Evolutionary conservation across 2,329 filamentous ascomycete genomes (phyloP).

Genomic region (Xylaria arbuscula): DNA sequence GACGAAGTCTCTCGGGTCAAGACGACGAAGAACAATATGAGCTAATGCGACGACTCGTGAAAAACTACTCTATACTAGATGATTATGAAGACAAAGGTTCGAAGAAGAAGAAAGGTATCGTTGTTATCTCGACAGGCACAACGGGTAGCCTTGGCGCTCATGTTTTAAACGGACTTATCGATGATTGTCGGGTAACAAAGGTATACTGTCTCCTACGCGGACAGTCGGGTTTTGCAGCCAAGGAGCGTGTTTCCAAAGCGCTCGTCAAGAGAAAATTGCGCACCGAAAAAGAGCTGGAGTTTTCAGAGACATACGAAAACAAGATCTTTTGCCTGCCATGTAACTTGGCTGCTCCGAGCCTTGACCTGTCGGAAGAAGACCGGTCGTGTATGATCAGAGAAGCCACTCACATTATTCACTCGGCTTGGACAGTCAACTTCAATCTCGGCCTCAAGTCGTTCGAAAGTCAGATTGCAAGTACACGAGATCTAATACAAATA

Average conservation of each 20-base stretch:
- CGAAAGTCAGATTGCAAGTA: conserved; percentile 61
- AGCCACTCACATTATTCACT: conserved; percentile 67
- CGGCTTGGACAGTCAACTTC: conserved; percentile 75
- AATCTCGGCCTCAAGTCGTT: conserved; percentile 66
- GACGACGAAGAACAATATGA: conserved; percentile 35
- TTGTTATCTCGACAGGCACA: conserved; percentile 47
- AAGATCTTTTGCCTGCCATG: conserved; percentile 62
- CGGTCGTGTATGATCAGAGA: conserved; percentile 57
- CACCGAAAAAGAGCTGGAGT: conserved; percentile 31
- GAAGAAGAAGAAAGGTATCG: conserved; percentile 26
- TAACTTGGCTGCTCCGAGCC: conserved; percentile 57
- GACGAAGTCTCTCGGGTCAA: not conserved
- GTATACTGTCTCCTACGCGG: conserved; percentile 69
- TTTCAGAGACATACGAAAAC: conserved; percentile 42
- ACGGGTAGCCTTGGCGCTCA: conserved; percentile 59
- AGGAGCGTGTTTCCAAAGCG: conserved; percentile 57
- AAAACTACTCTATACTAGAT: conserved; percentile 45
- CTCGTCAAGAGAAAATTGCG: conserved; percentile 49
- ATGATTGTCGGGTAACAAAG: conserved; percentile 51
- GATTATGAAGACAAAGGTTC: not conserved
- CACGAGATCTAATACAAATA: conserved; percentile 61
- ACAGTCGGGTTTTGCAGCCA: conserved; percentile 54
- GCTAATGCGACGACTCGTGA: conserved; percentile 46
- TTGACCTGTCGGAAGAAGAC: conserved; percentile 59
- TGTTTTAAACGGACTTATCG: conserved; percentile 58